Base-by-base conservation (phyloP, 306 rosid species). In the Cercis canadensis region DNA sequence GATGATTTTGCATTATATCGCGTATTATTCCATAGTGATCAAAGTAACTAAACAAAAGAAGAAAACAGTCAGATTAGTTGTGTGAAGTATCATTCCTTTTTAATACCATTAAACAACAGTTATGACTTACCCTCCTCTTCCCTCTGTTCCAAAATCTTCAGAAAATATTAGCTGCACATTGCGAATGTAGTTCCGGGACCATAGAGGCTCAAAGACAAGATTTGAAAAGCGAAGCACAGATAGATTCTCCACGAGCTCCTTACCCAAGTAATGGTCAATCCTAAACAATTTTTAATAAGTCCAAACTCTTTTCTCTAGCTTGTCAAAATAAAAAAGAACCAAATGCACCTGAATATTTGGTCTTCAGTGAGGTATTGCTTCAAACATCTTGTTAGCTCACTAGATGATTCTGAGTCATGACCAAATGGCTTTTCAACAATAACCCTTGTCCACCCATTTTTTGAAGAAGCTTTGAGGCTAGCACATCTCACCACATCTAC, bases 381-480 rank as follows among this genome's bases (percentile, higher is more conserved):
- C 79, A 94, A 84, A 68, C 83, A 75, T 80, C 81, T 86, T 50
- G 91, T 94, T 73, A 90, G 89, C 77, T 94, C 88, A 44, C 88
- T 82, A 19, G 97, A 94, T 43, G 99, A 87, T 65, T 89, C 89
- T 5, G 85, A 84, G 72, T 94, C 95, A 44, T 91, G 92, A 13
- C 99, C 99, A 77, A 94, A 94, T 55, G 99, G 99, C 88, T 94
- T 94, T 79, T 94, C 99, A 7, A 90, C 96, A 80, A 94, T 94
- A 52, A 94, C 90, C 81, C 99, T 87, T 11, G 96, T 94, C 99
- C 99, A 94, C 59, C 99, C 97, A 67, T 70, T 84, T 69, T 32
- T 75, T 13, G 97, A 94, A 80, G 97, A 94, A 67, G 97, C 96
- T 65, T 76, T 75, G 18, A 76, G 89, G 74, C 95, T 94, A 62